Evolutionary conservation across 1,284 basidiomycete species (phyloP).

Genomic region (Sparassis latifolia): DNA sequence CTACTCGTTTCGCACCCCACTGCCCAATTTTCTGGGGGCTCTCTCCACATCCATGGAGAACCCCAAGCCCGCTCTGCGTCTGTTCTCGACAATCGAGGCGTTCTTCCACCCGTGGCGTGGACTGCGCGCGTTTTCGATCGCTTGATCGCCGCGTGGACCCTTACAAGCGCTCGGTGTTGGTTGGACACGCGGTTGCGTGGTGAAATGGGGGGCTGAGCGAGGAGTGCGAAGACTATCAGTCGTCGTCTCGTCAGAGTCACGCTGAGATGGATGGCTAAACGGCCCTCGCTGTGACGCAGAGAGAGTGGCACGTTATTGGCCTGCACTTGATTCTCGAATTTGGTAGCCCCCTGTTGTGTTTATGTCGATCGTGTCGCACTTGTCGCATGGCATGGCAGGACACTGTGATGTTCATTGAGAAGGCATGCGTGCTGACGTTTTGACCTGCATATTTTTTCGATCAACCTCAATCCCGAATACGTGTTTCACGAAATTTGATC

Average conservation of each 20-base stretch:
- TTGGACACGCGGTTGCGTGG: slow-evolving; percentile 79
- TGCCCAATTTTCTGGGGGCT: slow-evolving; percentile 91
- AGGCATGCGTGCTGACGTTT: slow-evolving; percentile 55
- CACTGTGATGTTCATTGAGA: slow-evolving; percentile 18
- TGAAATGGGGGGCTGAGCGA: slow-evolving; percentile 95
- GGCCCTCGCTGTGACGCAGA: slow-evolving; percentile 59
- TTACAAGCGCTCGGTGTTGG: slow-evolving; percentile 60
- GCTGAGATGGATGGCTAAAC: slow-evolving; percentile 29
- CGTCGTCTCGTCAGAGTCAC: slow-evolving; percentile 27
- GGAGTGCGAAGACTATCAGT: slow-evolving; percentile 63
- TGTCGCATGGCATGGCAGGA: slow-evolving; percentile 16
- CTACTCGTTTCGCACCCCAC: slow-evolving; percentile 87
- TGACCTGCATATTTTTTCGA: slow-evolving; percentile 19
- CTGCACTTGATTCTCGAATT: slow-evolving; percentile 56
- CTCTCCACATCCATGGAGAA: slow-evolving; percentile 82
- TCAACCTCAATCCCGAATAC: slow-evolving; percentile 5
- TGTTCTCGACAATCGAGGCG: slow-evolving; percentile 71
- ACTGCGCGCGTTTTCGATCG: slow-evolving; percentile 79
- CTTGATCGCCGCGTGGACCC: slow-evolving; percentile 79
- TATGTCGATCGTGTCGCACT: slow-evolving; percentile 29
- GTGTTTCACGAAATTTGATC: slow-evolving; percentile 10
- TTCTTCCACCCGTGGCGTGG: slow-evolving; percentile 67
- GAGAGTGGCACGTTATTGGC: slow-evolving; percentile 39
- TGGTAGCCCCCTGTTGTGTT: slow-evolving; percentile 49
- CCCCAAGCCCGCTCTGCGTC: slow-evolving; percentile 81